Conservation (phyloP, 2,329 filamentous ascomycete genomes). For the Aspergillus sp. region DNA sequence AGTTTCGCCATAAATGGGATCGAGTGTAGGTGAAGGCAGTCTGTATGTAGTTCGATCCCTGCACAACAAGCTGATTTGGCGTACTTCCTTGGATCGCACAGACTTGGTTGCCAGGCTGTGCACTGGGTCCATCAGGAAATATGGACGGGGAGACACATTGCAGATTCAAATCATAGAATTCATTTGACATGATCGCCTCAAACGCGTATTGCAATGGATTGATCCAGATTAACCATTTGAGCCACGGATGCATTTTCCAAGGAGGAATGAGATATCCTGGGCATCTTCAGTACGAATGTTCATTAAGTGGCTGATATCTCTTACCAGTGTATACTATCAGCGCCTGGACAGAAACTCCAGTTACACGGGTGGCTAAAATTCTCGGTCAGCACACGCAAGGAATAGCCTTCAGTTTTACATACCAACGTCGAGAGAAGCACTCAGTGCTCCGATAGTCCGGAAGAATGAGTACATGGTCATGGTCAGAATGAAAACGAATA, state of each 20-base stretch:
- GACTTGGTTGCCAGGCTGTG: slow-evolving; percentile 54
- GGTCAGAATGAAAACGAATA: slow-evolving; percentile 57
- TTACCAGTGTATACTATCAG: slow-evolving; percentile 59
- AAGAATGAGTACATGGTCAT: slow-evolving; percentile 60
- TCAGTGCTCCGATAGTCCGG: slow-evolving; percentile 52
- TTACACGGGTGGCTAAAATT: slow-evolving; percentile 49
- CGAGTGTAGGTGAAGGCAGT: slow-evolving; percentile 57
- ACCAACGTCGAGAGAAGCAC: slow-evolving; percentile 53
- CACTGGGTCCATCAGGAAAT: slow-evolving; percentile 55
- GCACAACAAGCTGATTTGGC: slow-evolving; percentile 55
- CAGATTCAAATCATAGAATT: slow-evolving; percentile 63
- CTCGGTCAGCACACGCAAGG: neutral
- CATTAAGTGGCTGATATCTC: neutral
- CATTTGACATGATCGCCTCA: slow-evolving; percentile 68
- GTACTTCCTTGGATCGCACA: slow-evolving; percentile 61
- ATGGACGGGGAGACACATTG: slow-evolving; percentile 58
- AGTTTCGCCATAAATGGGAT: slow-evolving; percentile 68
- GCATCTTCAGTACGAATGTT: neutral
- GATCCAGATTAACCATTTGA: slow-evolving; percentile 65
- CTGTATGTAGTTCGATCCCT: slow-evolving; percentile 59
- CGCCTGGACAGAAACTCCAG: slow-evolving; percentile 52
- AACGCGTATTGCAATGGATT: slow-evolving; percentile 71
- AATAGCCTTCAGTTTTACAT: slow-evolving; percentile 8
- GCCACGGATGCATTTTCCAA: slow-evolving; percentile 64
- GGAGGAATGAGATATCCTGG: slow-evolving; percentile 64